Evolutionary conservation across 495 filamentous ascomycete genomes (phyloP), one percentile per base, ranked within the genome.

Genomic region (Bacidia rubella): DNA sequence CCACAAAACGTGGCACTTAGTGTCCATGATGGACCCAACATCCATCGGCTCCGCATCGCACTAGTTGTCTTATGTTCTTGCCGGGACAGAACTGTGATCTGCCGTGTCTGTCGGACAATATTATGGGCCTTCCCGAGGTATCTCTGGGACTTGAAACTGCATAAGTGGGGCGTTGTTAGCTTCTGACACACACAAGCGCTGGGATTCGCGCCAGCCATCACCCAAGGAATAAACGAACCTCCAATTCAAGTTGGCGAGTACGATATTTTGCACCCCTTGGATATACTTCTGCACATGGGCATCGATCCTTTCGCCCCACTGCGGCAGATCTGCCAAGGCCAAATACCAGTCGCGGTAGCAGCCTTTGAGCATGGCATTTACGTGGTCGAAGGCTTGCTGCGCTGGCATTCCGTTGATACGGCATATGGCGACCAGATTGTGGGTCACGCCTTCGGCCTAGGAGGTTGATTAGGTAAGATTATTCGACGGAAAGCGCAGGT

Each of bases 221-320:
- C 7, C 29, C 29, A 7, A 35, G 29, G 29, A 35, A 25, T 3
- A 21, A 25, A 29, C 60, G 22, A 47, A 65, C 66, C 66, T 69
- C 66, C 66, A 69, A 44, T 66, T 52, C 23, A 69, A 41, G 61
- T 67, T 68, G 19, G 63, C 66, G 12, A 47, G 50, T 3, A 63
- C 59, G 23, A 65, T 53, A 42, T 61, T 56, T 44, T 60, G 58
- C 32, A 69, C 59, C 2, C 62, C 63, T n/a, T 53, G 52, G 21
- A 69, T 66, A 52, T 67, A 68, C 26, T 51, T 53, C 52, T 60
- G 60, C 2, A 68, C 62, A 12, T 66, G 52, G 1, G 44, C 43
- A 56, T 69, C 62, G 17, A 66, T 32, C 7, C 29, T 27, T 45
- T 64, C 57, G 12, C 60, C 64, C 66, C 66, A 69, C 17, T 51